phyloP scores from a whole-genome alignment of 2,329 filamentous ascomycete species.

The Lachnellula subtilissima region DNA sequence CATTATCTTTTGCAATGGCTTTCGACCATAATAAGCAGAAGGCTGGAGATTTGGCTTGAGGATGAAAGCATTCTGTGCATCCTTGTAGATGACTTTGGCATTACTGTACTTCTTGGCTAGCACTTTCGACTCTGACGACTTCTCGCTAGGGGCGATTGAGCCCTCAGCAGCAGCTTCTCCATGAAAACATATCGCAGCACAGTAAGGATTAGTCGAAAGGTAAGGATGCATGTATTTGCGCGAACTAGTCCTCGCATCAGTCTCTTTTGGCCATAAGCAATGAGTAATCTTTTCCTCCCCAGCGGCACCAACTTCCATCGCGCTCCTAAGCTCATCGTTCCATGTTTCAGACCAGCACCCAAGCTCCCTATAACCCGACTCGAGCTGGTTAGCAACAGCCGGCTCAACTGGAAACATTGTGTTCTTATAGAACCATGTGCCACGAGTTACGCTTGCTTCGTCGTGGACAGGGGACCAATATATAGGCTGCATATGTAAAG shows the following conservation, averaged over 20 bases:
- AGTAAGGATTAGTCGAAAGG: conserved; percentile 46
- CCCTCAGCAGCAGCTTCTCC: conserved; percentile 57
- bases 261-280: conserved; percentile 65
- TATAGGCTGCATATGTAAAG: conserved; percentile 86
- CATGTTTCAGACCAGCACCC: conserved; percentile 89
- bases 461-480: conserved; percentile 97
- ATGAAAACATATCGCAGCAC: conserved; percentile 54
- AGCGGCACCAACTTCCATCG: conserved; percentile 79
- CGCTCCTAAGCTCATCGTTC: conserved; percentile 85
- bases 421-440: conserved; percentile 97
- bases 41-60: conserved; percentile 81
- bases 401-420: conserved; percentile 88
- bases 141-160: conserved; percentile 31
- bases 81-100: conserved; percentile 83
- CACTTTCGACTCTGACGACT: conserved; percentile 12
- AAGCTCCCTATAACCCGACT: conserved; percentile 83
- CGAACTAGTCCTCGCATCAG: conserved; percentile 33
- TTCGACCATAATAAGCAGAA: conserved; percentile 77
- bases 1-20: conserved; percentile 72
- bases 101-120: conserved; percentile 58
- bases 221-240: conserved; percentile 16
- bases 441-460: conserved; percentile 72
- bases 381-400: conserved; percentile 82
- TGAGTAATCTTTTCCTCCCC: conserved; percentile 91
- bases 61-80: conserved; percentile 72